phyloP scores from a whole-genome alignment of 306 rosid species.

The Lathyrus sativus region DNA sequence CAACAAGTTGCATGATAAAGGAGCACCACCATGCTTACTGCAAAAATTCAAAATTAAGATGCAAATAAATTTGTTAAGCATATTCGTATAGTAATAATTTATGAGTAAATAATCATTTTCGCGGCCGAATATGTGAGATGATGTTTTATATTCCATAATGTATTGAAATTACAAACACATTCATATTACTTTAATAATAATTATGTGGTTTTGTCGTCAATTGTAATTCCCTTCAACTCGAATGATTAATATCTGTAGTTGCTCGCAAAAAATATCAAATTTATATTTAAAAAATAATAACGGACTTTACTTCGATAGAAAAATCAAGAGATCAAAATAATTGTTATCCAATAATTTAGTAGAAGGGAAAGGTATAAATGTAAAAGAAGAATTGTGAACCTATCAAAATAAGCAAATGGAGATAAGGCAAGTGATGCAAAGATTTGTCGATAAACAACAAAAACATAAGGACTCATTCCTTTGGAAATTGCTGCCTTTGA shows the following conservation, averaged over 20 bases:
- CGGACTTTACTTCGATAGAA: too few relatives aligned
- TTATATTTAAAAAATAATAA: too few relatives aligned
- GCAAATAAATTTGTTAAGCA: background rate
- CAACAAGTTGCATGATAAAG: constrained; percentile 61
- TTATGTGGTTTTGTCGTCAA: too few relatives aligned
- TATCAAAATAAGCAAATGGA: constrained; percentile 80
- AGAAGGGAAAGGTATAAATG: background rate
- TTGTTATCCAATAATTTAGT: too few relatives aligned
- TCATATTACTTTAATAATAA: too few relatives aligned
- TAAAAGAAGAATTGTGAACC: constrained; percentile 43
- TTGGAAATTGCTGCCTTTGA: constrained; percentile 83
- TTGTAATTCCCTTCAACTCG: too few relatives aligned
- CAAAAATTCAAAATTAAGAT: constrained; percentile 29
- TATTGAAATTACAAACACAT: too few relatives aligned
- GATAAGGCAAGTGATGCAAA: constrained; percentile 70
- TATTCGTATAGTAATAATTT: background rate
- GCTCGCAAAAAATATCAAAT: too few relatives aligned
- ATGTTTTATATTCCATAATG: too few relatives aligned
- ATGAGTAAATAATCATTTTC: background rate
- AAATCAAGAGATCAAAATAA: too few relatives aligned
- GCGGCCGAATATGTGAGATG: too few relatives aligned
- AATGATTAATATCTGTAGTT: too few relatives aligned
- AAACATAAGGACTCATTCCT: constrained; percentile 89
- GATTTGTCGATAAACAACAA: constrained; percentile 91
- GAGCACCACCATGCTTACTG: constrained; percentile 62